Evolutionary conservation across 176 grass and related monocot species (phyloP).

Genomic region (Paspalum vaginatum): DNA sequence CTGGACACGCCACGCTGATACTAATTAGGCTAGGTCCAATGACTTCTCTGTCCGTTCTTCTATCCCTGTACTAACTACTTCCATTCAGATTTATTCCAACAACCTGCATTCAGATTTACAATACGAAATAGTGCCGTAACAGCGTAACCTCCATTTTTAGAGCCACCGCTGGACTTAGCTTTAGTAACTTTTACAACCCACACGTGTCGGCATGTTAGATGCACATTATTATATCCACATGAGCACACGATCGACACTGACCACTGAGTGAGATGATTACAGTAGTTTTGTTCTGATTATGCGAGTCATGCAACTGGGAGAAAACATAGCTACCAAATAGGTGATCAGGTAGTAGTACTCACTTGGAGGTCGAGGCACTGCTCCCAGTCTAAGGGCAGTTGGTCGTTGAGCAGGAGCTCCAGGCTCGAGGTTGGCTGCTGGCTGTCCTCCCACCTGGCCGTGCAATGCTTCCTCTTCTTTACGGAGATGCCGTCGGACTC

Average conservation of each 20-base stretch:
- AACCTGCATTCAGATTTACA: too few species aligned
- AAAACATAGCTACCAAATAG: neutral
- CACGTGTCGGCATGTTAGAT: conserved; percentile 15
- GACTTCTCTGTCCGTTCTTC: too few species aligned
- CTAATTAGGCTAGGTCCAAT: too few species aligned
- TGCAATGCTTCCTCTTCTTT: conserved; percentile 85
- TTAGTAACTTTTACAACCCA: neutral
- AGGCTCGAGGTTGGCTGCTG: conserved; percentile 46
- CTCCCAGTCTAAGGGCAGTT: conserved; percentile 88
- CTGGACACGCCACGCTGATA: too few species aligned
- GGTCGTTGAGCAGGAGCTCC: conserved; percentile 79
- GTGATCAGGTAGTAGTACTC: conserved; percentile 17
- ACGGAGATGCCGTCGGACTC: conserved; percentile 67
- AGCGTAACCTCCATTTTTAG: too few species aligned
- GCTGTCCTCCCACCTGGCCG: conserved; percentile 43
- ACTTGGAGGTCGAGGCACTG: conserved; percentile 93
- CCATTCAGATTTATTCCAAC: too few species aligned
- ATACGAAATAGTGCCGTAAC: too few species aligned
- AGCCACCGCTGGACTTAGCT: too few species aligned
- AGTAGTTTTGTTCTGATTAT: neutral
- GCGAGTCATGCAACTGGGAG: neutral
- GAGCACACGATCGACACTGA: neutral
- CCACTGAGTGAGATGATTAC: neutral
- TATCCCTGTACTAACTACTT: too few species aligned
- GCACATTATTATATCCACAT: neutral